Percentiles rank a stretch among this genome's conserved stretches.
Conservation (phyloP, 2,329 filamentous ascomycete genomes). For the Hymenoscyphus fraxineus region DNA sequence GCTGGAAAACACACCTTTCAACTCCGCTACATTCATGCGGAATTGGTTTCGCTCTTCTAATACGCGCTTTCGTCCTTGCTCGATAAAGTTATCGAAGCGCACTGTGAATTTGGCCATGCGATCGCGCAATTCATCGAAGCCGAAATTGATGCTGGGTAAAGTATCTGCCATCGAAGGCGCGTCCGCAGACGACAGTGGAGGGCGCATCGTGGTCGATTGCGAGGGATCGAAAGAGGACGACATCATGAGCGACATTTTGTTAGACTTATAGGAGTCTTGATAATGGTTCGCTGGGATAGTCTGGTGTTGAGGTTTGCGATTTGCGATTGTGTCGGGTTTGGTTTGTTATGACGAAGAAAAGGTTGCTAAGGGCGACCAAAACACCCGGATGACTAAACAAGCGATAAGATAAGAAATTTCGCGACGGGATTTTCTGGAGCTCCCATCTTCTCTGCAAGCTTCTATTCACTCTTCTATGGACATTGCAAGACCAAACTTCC, state of each 20-base stretch:
- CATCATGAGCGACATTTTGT: conserved; percentile 39
- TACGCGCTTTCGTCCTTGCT: conserved; percentile 82
- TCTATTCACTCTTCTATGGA: neutral
- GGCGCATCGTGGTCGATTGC: conserved; percentile 52
- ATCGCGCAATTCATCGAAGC: conserved; percentile 91
- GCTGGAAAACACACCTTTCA: conserved; percentile 63
- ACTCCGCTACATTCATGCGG: conserved; percentile 80
- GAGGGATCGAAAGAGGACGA: conserved; percentile 64
- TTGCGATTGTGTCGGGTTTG: neutral
- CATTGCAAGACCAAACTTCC: neutral
- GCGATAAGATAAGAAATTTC: neutral
- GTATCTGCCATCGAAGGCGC: conserved; percentile 69
- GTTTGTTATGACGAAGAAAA: neutral
- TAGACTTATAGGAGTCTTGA: neutral
- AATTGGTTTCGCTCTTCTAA: conserved; percentile 94
- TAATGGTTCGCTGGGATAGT: neutral
- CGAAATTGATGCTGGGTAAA: conserved; percentile 88
- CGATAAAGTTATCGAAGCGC: conserved; percentile 91
- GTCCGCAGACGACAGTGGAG: conserved; percentile 49
- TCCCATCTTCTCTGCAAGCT: too few relatives aligned
- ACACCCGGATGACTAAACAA: neutral
- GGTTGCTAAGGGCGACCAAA: neutral
- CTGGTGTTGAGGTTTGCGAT: neutral
- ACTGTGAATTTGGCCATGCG: conserved; percentile 91
- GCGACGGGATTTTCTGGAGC: neutral